Evolutionary conservation across 176 grass and related monocot species (phyloP).

Genomic region (Hyparrhenia diplandra): DNA sequence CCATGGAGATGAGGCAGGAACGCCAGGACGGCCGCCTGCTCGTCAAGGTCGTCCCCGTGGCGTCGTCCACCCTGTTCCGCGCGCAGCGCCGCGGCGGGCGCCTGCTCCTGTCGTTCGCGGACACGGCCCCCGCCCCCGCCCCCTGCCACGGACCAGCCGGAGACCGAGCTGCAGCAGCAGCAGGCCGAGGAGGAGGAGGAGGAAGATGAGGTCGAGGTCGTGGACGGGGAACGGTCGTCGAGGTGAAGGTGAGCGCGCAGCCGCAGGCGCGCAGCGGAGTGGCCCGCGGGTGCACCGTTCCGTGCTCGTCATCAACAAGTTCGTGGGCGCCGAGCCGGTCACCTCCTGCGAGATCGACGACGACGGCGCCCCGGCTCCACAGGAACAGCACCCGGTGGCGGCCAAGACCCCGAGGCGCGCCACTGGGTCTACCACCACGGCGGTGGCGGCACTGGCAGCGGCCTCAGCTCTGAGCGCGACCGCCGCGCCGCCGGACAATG

Average conservation of each 20-base stretch:
- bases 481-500: background rate
- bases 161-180: slow-evolving; percentile 25
- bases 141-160: background rate
- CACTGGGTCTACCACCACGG: slow-evolving; percentile 22
- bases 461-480: slow-evolving; percentile 26
- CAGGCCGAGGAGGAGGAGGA: slow-evolving; percentile 27
- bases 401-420: background rate
- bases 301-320: slow-evolving; percentile 93
- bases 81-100: slow-evolving; percentile 65
- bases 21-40: slow-evolving; percentile 82
- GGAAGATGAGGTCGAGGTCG: slow-evolving; percentile 51
- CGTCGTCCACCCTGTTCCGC: slow-evolving; percentile 72
- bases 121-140: slow-evolving; percentile 25
- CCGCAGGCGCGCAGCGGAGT: slow-evolving; percentile 35
- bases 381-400: background rate
- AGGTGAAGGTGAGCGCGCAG: slow-evolving; percentile 86
- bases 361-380: background rate
- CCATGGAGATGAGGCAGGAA: slow-evolving; percentile 65
- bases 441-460: slow-evolving; percentile 3
- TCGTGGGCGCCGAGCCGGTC: slow-evolving; percentile 66
- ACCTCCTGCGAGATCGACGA: background rate
- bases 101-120: slow-evolving; percentile 77
- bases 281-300: slow-evolving; percentile 59
- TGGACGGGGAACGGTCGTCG: slow-evolving; percentile 57
- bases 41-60: slow-evolving; percentile 59